Evolutionary conservation across 2,329 filamentous ascomycete species (phyloP), one percentile per base, ranked within the genome.

Genomic region (Geoglossum cookeanum): DNA sequence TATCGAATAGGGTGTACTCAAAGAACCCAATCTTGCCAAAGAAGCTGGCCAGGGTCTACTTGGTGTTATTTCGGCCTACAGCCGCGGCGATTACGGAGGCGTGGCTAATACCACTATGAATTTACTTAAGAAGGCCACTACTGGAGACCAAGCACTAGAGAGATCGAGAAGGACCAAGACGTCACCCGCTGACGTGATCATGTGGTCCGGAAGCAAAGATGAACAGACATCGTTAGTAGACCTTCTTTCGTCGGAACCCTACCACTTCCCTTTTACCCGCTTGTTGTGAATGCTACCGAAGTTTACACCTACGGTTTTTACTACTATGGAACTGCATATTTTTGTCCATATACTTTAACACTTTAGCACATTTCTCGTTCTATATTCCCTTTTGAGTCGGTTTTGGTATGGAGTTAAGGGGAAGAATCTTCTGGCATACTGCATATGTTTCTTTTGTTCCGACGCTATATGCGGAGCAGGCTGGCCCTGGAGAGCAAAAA

Each of bases 201-300:
- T 96, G 87, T 95, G 90, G 85, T 94, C 87, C 60, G 92, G 92
- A 58, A 94, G 87, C 73, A 96, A 95, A 71, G 92, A 98, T 67
- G 81, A 84, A 60, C 92, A 97, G 72, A 98, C 92, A 63, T 90
- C 85, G 83, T 88, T 75, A 73, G 84, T 62, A 48, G 42, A 37
- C 37, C 61, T 58, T 47, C 57, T 59, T 59, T 60, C 47, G 9
- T 32, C 30, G 32, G n/a, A 35, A 35, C 5, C 9, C 57, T 4
- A 30, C 8, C 29, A 11, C 30, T 32, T 30, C 35, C 9, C 27
- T 45, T 13, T 39, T 56, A 33, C 55, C 35, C 11, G 17, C 29
- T 32, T 44, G 11, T 32, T 52, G 32, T 32, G 6, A 52, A 52
- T 32, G 22, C 15, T 22, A 27, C 48, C 7, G 3, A 1, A 52